Conservation (phyloP, 352 stramenopile species). For the Pythium aquatile region DNA sequence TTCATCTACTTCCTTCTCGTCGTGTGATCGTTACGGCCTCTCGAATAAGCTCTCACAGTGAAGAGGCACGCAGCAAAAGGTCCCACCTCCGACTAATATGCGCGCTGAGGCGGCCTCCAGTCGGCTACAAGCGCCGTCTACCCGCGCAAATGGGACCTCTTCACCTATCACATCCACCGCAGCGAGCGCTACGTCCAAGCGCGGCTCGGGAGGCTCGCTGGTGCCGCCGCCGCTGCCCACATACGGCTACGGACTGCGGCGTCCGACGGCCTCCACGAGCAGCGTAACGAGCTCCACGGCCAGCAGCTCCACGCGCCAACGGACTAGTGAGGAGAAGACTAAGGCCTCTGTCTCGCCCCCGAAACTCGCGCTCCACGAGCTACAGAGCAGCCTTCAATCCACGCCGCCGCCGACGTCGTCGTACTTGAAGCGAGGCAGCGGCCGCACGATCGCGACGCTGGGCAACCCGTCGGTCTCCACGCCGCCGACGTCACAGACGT, state of each 20-base stretch:
- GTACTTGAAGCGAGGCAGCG: conserved; percentile 20
- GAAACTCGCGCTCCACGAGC: conserved; percentile 21
- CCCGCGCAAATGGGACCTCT: neutral
- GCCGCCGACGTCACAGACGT: conserved; percentile 4
- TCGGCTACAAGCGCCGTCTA: conserved; percentile 16
- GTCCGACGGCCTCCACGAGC: neutral
- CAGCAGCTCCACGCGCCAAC: neutral
- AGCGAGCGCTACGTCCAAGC: conserved; percentile 1
- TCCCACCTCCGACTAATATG: conserved; percentile 1
- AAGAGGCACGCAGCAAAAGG: neutral
- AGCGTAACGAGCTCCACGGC: neutral
- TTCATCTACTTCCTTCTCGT: neutral
- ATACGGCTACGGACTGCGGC: conserved; percentile 5
- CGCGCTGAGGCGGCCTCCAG: conserved; percentile 9
- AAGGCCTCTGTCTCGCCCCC: conserved; percentile 2
- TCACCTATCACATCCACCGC: neutral
- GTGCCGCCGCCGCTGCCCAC: conserved; percentile 1
- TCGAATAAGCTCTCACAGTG: neutral
- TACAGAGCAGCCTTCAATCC: conserved; percentile 1
- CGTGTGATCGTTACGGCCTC: neutral
- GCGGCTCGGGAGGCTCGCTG: conserved; percentile 9
- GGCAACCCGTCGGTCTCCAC: conserved; percentile 2
- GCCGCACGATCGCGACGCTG: conserved; percentile 26
- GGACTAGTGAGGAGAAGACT: neutral
- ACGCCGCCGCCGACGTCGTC: conserved; percentile 2